These are phyloP conservation scores for Penicillium olsonii DNA, from an alignment of 2,329 filamentous ascomycete genomes.

Conservation along the genomic window DNA sequence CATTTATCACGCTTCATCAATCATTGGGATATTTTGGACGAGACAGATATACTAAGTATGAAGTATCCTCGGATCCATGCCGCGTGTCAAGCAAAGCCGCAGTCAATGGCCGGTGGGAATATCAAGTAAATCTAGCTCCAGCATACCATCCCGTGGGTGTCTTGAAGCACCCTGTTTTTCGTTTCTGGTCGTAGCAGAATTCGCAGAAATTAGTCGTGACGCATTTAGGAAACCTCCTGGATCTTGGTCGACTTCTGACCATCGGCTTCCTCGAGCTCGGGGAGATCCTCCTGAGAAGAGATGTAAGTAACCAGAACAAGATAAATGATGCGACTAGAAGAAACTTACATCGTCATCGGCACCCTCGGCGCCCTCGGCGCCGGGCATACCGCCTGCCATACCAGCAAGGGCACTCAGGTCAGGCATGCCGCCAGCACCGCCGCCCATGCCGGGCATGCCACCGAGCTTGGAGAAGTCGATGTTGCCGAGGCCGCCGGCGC, in stretches of 20 bases:
- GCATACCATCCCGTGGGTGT: constrained; percentile 15
- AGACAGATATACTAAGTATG: constrained; percentile 3
- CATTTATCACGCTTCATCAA: constrained; percentile 10
- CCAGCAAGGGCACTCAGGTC: constrained; percentile 42
- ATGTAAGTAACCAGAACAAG: constrained; percentile 10
- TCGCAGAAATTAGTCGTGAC: constrained; percentile 17
- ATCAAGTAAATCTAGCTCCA: constrained; percentile 11
- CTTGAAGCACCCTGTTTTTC: constrained; percentile 22
- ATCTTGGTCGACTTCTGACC: constrained; percentile 40
- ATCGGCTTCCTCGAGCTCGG: constrained; percentile 59
- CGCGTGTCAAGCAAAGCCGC: background rate
- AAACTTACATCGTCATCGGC: constrained; percentile 55
- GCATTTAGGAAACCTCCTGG: constrained; percentile 37
- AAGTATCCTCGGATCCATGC: background rate
- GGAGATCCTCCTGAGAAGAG: constrained; percentile 73
- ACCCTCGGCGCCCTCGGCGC: constrained; percentile 27
- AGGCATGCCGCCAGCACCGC: constrained; percentile 54
- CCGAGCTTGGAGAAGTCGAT: constrained; percentile 95
- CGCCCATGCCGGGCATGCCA: constrained; percentile 51
- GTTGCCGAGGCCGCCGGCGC: constrained; percentile 67
- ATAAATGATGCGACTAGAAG: background rate
- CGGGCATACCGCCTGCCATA: constrained; percentile 24
- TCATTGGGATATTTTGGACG: constrained; percentile 11
- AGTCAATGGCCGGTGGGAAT: constrained; percentile 1
- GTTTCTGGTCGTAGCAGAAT: constrained; percentile 28